Evolutionary conservation across 805 yeast species (phyloP).

Genomic region (Deakozyma indianensis): DNA sequence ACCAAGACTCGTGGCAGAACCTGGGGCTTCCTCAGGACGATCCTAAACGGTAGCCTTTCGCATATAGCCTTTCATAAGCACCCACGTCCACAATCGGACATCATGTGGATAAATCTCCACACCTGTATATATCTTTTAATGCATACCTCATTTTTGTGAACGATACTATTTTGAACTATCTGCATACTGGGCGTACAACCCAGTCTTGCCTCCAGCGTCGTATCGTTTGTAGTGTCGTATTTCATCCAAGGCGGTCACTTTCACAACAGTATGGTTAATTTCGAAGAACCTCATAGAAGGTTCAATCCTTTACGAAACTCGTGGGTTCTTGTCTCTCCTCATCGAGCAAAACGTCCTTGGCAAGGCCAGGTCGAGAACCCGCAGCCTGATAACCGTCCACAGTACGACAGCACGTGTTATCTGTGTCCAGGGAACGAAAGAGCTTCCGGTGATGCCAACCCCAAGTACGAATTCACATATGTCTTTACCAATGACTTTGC

Average conservation of each 20-base stretch:
- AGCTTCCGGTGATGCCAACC: constrained; percentile 46
- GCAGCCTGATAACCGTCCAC: constrained; percentile 29
- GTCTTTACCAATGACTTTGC: constrained; percentile 57
- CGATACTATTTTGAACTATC: too few species aligned
- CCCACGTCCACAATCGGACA: neutral
- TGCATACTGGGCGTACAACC: too few species aligned
- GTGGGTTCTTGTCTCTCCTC: constrained; percentile 67
- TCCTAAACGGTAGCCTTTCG: too few species aligned
- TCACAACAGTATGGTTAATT: too few species aligned
- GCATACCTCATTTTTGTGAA: too few species aligned
- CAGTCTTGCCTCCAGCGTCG: too few species aligned
- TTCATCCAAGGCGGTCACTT: too few species aligned
- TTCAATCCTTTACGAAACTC: constrained; percentile 52
- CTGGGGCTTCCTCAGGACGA: constrained; percentile 48
- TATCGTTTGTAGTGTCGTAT: too few species aligned
- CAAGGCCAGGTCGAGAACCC: constrained; percentile 54
- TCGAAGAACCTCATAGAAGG: constrained; percentile 34
- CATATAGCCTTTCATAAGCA: constrained; percentile 8
- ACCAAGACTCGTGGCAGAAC: constrained; percentile 40
- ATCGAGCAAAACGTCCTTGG: constrained; percentile 69
- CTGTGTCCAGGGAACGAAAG: constrained; percentile 60
- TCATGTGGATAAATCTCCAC: neutral
- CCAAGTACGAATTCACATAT: constrained; percentile 41
- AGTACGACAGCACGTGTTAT: constrained; percentile 51
- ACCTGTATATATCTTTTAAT: neutral